A percentile compares a stretch with the other conserved stretches of the same genome.
Evolutionary conservation across 208 protist genomes (phyloP).

Genomic region (Acanthamoeba quina): DNA sequence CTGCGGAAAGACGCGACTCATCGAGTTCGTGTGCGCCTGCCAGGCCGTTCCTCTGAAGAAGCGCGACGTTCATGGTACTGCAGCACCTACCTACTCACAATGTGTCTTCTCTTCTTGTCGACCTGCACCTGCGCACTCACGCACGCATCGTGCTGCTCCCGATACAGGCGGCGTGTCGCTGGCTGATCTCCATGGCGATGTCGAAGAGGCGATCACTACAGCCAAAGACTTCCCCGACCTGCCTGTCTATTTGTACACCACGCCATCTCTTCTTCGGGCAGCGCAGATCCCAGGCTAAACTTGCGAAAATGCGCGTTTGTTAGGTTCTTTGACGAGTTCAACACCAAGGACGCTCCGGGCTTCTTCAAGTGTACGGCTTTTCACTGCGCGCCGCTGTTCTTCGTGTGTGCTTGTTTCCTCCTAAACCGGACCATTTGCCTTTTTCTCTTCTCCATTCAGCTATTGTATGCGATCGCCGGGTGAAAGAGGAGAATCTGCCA

Average conservation of each 20-base stretch:
- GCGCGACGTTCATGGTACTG: conserved; percentile 59
- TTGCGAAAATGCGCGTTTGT: no score
- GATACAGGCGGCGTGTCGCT: conserved; percentile 45
- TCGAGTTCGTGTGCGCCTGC: conserved; percentile 69
- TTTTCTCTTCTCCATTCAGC: conserved; percentile 6
- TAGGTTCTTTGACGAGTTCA: conserved; percentile 73
- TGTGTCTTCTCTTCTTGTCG: not conserved
- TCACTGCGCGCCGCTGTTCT: not conserved
- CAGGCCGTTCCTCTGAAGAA: not conserved
- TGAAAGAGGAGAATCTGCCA: conserved; percentile 19
- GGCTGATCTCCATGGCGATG: not conserved
- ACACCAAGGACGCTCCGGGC: conserved; percentile 24
- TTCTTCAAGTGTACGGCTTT: conserved; percentile 64
- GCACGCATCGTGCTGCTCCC: no score
- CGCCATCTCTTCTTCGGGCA: not conserved
- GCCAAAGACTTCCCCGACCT: not conserved
- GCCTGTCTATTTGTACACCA: not conserved
- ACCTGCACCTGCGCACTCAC: not conserved
- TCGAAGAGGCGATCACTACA: not conserved
- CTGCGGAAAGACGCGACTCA: conserved; percentile 69
- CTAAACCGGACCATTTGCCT: not conserved
- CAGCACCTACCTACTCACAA: not conserved
- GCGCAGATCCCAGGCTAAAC: not conserved
- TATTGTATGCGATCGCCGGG: conserved; percentile 18
- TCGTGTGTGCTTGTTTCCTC: not conserved